Conservation (phyloP, 1,284 basidiomycete genomes). For the Sanghuangporus baumii region DNA sequence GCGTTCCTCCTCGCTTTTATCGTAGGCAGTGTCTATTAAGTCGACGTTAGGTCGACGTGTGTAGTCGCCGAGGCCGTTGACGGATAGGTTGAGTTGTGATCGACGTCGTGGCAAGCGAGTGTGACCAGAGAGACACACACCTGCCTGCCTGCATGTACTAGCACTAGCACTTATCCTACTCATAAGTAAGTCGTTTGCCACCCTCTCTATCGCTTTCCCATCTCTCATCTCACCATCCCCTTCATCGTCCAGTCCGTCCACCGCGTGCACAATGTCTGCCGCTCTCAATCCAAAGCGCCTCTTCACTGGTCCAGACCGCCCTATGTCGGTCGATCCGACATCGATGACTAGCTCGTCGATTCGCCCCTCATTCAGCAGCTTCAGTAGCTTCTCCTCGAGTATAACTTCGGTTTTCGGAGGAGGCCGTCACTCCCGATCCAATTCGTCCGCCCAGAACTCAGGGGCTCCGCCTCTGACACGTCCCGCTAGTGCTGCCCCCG, state of each 20-base stretch:
- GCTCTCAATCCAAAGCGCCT: conserved; percentile 4
- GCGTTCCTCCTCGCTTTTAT: background rate
- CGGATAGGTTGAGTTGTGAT: background rate
- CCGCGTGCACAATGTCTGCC: conserved; percentile 3
- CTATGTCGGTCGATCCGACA: conserved; percentile 11
- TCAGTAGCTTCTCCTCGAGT: background rate
- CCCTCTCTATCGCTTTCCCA: background rate
- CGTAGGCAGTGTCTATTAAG: background rate
- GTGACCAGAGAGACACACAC: background rate
- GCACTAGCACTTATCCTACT: background rate
- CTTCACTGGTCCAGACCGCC: conserved; percentile 6
- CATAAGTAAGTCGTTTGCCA: conserved; percentile 10
- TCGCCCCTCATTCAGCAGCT: conserved; percentile 1
- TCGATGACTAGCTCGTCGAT: background rate
- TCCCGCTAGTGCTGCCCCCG: conserved; percentile 4
- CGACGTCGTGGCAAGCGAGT: background rate
- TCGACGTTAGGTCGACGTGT: background rate
- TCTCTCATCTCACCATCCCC: background rate
- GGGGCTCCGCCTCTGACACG: background rate
- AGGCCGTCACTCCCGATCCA: conserved; percentile 3
- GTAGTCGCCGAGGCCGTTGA: background rate
- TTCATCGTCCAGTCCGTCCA: background rate
- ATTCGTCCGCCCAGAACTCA: background rate
- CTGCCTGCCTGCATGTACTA: background rate
- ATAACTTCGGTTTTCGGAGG: conserved; percentile 2